Conservation (phyloP, 2,329 filamentous ascomycete genomes). For the Colletotrichum cereale region DNA sequence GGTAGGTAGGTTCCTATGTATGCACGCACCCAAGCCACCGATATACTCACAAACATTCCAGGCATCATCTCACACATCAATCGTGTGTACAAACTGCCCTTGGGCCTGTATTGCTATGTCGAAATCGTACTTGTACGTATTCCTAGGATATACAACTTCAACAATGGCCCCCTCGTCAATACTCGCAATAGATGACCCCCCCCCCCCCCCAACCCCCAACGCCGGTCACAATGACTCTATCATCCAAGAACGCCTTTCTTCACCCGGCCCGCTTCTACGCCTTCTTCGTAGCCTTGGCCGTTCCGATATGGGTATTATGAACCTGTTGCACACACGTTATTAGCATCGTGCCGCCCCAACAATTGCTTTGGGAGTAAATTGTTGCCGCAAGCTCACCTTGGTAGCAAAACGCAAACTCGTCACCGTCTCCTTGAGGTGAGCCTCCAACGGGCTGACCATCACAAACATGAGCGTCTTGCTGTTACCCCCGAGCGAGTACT, state of each 20-base stretch:
- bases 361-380: too few species aligned
- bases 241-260: conserved; percentile 36
- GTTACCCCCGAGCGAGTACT: conserved; percentile 95
- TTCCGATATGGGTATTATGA: conserved; percentile 92
- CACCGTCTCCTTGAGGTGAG: conserved; percentile 90
- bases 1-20: too few species aligned
- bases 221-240: conserved; percentile 19
- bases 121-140: conserved; percentile 42
- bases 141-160: conserved; percentile 42
- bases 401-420: conserved; percentile 96
- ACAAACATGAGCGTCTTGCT: conserved; percentile 99
- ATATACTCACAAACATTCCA: not conserved
- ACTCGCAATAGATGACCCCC: conserved; percentile 29
- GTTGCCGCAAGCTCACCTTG: conserved; percentile 72
- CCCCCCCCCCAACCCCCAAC: too few species aligned
- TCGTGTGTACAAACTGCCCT: conserved; percentile 20
- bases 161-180: conserved; percentile 23
- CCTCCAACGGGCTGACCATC: conserved; percentile 94
- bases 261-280: conserved; percentile 41
- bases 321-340: conserved; percentile 61
- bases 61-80: not conserved
- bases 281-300: conserved; percentile 81
- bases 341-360: not conserved
- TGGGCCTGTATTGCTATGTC: conserved; percentile 36
- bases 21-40: too few species aligned